phyloP scores from a whole-genome alignment of 768 basidiomycete species.

The Trametes cinnabarina region DNA sequence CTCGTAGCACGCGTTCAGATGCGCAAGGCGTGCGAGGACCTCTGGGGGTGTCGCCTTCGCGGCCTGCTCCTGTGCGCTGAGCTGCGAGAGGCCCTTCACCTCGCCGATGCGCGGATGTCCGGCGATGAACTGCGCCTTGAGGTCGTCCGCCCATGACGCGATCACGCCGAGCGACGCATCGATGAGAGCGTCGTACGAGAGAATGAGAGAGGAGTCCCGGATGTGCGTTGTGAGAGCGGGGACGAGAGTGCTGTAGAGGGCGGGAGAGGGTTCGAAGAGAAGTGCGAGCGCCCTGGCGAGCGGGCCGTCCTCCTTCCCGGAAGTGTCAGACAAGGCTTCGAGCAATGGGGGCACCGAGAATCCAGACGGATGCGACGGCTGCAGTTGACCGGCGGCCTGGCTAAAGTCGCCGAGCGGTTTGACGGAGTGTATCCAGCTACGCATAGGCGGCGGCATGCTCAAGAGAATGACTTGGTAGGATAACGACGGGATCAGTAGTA shows the following conservation, averaged over 20 bases:
- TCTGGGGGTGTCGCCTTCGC: slow-evolving; percentile 62
- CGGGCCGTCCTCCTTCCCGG: slow-evolving; percentile 19
- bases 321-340: slow-evolving; percentile 16
- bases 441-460: not conserved
- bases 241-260: slow-evolving; percentile 51
- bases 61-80: slow-evolving; percentile 81
- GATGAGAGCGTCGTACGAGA: slow-evolving; percentile 55
- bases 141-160: slow-evolving; percentile 47
- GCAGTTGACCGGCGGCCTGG: not conserved
- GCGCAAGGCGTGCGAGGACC: slow-evolving; percentile 66
- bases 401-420: slow-evolving; percentile 16
- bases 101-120: slow-evolving; percentile 93
- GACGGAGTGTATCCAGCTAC: slow-evolving; percentile 20
- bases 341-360: slow-evolving; percentile 21
- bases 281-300: slow-evolving; percentile 37
- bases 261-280: slow-evolving; percentile 69
- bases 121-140: slow-evolving; percentile 64
- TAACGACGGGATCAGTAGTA: too few species aligned
- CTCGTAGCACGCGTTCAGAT: slow-evolving; percentile 81
- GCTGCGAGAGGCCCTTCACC: slow-evolving; percentile 64
- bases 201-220: not conserved
- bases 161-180: slow-evolving; percentile 50
- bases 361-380: not conserved
- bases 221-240: slow-evolving; percentile 43
- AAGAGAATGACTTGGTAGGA: not conserved